A percentile compares a stretch with the other conserved stretches of the same genome.
Conservation (phyloP, 73 alveolate species). For the Paraurostyla sp. region DNA sequence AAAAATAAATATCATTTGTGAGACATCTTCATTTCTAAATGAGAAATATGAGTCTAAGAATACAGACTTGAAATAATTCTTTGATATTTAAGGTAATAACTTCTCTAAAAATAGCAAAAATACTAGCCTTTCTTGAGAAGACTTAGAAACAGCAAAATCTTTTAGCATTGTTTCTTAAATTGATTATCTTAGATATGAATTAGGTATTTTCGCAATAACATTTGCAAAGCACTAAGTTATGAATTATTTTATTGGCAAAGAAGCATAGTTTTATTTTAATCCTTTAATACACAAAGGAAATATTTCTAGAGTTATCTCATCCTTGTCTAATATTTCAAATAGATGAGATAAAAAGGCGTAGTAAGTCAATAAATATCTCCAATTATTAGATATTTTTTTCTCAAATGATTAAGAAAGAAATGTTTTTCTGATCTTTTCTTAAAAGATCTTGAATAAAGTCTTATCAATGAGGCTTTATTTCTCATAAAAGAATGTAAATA, state of each 20-base stretch:
- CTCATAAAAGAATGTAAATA: not conserved
- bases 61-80: conserved; percentile 4
- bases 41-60: not conserved
- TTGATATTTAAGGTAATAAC: conserved; percentile 32
- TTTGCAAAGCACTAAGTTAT: not conserved
- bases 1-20: not conserved
- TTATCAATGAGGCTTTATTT: not conserved
- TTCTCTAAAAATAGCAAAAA: conserved; percentile 4
- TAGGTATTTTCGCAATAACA: not conserved
- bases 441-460: not conserved
- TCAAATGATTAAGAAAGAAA: not conserved
- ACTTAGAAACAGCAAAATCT: not conserved
- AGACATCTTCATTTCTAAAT: not conserved
- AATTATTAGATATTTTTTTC: not conserved
- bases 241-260: conserved; percentile 11
- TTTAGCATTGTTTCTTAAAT: conserved; percentile 37
- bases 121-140: not conserved
- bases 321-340: not conserved
- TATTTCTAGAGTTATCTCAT: not conserved
- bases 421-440: conserved; percentile 1
- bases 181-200: not conserved
- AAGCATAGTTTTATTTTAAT: not conserved
- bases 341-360: not conserved
- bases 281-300: conserved; percentile 25
- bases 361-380: conserved; percentile 40